These are phyloP conservation scores for Peronospora farinosa DNA, from an alignment of 352 stramenopile genomes.

Conservation along the genomic window DNA sequence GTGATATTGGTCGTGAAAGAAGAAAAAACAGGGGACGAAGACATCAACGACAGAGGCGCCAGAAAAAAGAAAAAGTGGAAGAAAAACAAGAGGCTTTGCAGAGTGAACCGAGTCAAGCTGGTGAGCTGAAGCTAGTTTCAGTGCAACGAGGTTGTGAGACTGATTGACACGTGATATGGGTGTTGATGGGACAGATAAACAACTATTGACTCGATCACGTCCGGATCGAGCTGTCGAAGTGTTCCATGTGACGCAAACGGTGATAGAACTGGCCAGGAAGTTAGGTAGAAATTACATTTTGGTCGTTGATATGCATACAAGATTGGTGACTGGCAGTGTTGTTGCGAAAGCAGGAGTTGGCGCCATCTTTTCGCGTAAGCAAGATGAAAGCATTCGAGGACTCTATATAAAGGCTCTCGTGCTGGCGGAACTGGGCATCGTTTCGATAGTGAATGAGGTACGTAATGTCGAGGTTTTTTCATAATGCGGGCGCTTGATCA, in stretches of 20 bases:
- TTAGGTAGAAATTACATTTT: constrained; percentile 18
- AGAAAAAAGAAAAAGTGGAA: constrained; percentile 4
- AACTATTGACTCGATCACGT: constrained; percentile 31
- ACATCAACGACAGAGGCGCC: constrained; percentile 3
- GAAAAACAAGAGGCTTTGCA: constrained; percentile 4
- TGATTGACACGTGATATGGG: constrained; percentile 1
- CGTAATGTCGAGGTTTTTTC: not conserved
- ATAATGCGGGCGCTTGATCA: not conserved
- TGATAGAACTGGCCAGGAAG: constrained; percentile 32
- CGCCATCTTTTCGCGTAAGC: constrained; percentile 48
- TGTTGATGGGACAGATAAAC: constrained; percentile 42
- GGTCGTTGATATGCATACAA: not conserved
- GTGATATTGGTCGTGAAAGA: not conserved
- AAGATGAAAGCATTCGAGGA: constrained; percentile 32
- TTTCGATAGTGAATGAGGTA: constrained; percentile 49
- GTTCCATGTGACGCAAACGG: constrained; percentile 29
- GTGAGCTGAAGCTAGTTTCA: constrained; percentile 10
- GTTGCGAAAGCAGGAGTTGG: constrained; percentile 35
- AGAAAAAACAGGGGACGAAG: constrained; percentile 12
- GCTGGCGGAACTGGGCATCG: constrained; percentile 43
- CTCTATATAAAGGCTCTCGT: constrained; percentile 48
- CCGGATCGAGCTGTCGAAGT: constrained; percentile 28
- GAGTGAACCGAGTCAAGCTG: constrained; percentile 36
- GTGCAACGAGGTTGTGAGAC: not conserved
- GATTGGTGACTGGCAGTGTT: not conserved